Evolutionary conservation across 2,329 filamentous ascomycete genomes (phyloP), one percentile per base, ranked within the genome.

Genomic region (Beauveria scarabaeidicola): DNA sequence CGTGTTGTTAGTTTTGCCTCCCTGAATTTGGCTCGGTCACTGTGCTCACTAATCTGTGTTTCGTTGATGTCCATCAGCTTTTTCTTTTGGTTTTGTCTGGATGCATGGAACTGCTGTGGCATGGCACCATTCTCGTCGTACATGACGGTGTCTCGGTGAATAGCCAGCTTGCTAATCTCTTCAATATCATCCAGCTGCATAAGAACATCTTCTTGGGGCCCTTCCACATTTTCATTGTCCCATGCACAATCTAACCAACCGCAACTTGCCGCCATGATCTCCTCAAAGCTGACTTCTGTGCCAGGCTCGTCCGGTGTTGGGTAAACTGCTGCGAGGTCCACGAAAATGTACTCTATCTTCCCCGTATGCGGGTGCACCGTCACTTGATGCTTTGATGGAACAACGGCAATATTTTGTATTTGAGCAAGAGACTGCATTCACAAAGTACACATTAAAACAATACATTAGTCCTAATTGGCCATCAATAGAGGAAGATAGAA

Each of bases 401-500:
- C 75, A 81, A 88, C 80, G 75, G 87, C 77, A 76, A 85, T 82
- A 75, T 82, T 82, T 75, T 84, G 77, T 77, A 85, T 80, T 76
- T 82, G 82, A 69, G 79, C 74, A 69, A 80, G 75, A 74, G 78
- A 82, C 83, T 86, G 78, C 70, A 68, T 60, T 51, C 47, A 72
- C 73, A 66, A 72, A 69, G 75, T 70, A 75, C 69, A 74, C 23
- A 43, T 27, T 38, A 66, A 69, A 67, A 64, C 67, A 69, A 81
- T 84, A 82, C 74, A 93, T 97, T 96, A 97, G 92, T 96, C 91
- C 92, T 97, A 84, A 59, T 53, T 83, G 80, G 82, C 86, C 81
- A 91, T 94, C 90, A 94, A 94, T 84, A 91, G 73, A 81, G 81
- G 46, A 78, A 71, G 75, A 75, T 71, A 74, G 72, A 70, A 66